Percentiles rank a stretch among this genome's conserved stretches.
phyloP scores from a whole-genome alignment of 441 rosid species.

The Gossypium trilobum region DNA sequence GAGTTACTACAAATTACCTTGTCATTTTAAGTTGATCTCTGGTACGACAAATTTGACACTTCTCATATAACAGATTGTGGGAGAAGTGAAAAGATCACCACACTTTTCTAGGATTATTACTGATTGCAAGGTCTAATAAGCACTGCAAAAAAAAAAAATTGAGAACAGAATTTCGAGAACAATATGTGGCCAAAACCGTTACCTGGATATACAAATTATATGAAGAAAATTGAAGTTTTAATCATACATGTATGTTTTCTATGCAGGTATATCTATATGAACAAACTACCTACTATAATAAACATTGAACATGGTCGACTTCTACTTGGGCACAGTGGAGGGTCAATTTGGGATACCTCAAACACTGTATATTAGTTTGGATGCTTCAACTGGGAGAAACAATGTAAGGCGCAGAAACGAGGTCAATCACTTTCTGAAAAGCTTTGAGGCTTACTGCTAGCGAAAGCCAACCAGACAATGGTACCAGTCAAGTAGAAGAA shows the following conservation, averaged over 20 bases:
- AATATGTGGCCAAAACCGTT: slow-evolving; percentile 13
- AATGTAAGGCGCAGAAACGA: background rate
- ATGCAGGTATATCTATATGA: slow-evolving; percentile 1
- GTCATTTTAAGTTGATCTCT: background rate
- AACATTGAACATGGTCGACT: slow-evolving; percentile 2
- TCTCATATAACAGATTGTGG: background rate
- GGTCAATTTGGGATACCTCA: slow-evolving; percentile 4
- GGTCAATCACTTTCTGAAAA: slow-evolving; percentile 43
- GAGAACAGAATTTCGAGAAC: background rate
- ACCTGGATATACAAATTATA: slow-evolving; percentile 10
- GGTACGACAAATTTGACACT: background rate
- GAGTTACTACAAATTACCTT: background rate
- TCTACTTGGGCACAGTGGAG: slow-evolving; percentile 17
- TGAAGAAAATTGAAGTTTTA: background rate
- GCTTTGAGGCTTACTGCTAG: slow-evolving; percentile 75
- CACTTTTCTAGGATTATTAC: background rate
- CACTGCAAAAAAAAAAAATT: background rate
- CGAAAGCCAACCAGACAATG: slow-evolving; percentile 73
- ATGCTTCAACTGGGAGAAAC: slow-evolving; percentile 1
- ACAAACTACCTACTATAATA: background rate
- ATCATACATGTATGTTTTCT: slow-evolving; percentile 5
- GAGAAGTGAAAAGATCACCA: slow-evolving; percentile 7
- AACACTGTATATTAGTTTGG: slow-evolving; percentile 9
- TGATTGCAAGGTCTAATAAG: background rate
- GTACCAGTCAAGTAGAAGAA: slow-evolving; percentile 90